Evolutionary conservation across 2,329 filamentous ascomycete genomes (phyloP), one percentile per base, ranked within the genome.

Genomic region (Lasiodiplodia gonubiensis): DNA sequence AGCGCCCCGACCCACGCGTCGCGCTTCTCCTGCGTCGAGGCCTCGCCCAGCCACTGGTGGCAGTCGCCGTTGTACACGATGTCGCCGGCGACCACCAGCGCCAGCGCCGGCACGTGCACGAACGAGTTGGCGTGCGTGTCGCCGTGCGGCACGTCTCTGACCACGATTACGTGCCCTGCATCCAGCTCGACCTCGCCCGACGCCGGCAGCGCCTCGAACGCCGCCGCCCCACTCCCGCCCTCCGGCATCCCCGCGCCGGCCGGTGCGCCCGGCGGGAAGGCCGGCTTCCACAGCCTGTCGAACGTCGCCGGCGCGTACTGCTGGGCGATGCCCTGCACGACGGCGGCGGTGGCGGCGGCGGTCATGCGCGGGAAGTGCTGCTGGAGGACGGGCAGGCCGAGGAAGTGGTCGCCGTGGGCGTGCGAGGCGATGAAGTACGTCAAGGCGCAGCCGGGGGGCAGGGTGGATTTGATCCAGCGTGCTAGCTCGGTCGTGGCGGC

Each of bases 321-420:
- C 21, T 70, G 67, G 11, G 70, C 61, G 69, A 72, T 71, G 55
- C 74, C 71, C 3, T 61, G 67, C n/a, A 74, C 68, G 0, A 71
- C 70, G n/a, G 48, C 64, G 10, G 48, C 46, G 21, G 74, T 77
- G 0, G 74, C 70, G 5, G 76, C 68, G 67, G 72, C 57, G 33
- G 70, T 35, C 64, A 71, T 51, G 37, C 23, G 68, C 0, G 79
- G 78, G 39, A 77, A 82, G 1, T 70, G 71, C 18, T 73, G 67
- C 2, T 70, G 23, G 4, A 82, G 66, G 11, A 72, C 63, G 0
- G 74, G 66, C 11, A 76, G 66, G 48, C 78, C 78, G 61, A 81
- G 78, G 69, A 74, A 82, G 68, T 83, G 80, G 69, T 82, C 80
- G n/a, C 74, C 79, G 59, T 82, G 80, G n/a, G 77, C 78, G 53